Evolutionary conservation across 2,329 filamentous ascomycete species (phyloP), one percentile per base, ranked within the genome.

Genomic region (Claviceps sp.): DNA sequence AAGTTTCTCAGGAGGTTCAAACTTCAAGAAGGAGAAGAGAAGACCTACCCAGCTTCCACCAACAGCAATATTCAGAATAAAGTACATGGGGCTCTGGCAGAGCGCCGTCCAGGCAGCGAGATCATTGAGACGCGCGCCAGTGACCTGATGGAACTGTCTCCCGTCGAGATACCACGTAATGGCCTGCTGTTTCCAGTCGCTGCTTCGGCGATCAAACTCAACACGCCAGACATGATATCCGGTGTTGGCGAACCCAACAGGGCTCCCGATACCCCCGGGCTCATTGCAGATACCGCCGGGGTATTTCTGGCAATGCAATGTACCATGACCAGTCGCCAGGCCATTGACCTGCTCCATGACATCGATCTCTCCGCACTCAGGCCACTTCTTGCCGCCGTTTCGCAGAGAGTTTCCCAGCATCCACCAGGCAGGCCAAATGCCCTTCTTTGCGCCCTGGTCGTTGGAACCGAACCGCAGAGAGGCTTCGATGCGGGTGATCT

Each of bases 351-450:
- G 72, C 67, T 81, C 77, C 61, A 81, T 68, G 57, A 80, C 73
- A 60, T 81, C 78, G 48, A 81, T 66, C 68, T 81, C 78, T 54
- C 77, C 78, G 53, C 73, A 75, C 8, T 54, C 50, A 0, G 78
- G 78, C 78, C 78, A 81, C 14, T 58, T 38, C 1, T 67, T 70
- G 8, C 74, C 75, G 45, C 70, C 65, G 26, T 3, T 34, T 9
- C 73, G 71, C 51, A 74, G 65, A 11, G 70, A 61, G 48, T 78
- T 69, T 42, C 77, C 76, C 16, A 80, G 67, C 54, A 78, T 66
- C 77, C 76, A 81, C 58, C 79, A 79, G 0, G 77, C 77, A 0
- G 77, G 76, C 77, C 77, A 81, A 48, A 80, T 67, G 4, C 78
- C 78, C 57, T 77, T 68, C 62, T 78, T 75, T 44, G 62, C 60